Base-by-base conservation (phyloP, 163 green algal genomes). In the Scenedesmus sp. region DNA sequence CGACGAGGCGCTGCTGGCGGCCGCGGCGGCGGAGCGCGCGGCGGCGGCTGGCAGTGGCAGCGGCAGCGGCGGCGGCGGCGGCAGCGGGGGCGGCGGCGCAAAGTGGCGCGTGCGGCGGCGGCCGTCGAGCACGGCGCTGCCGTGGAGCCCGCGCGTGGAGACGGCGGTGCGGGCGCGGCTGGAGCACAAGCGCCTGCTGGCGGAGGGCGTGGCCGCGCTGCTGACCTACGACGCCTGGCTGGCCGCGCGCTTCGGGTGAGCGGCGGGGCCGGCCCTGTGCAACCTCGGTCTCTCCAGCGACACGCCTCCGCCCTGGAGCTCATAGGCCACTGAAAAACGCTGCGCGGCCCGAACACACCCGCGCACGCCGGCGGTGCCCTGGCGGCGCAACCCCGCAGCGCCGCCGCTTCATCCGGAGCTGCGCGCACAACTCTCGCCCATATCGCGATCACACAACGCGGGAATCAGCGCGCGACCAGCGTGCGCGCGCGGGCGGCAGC, bases 101-200 rank as follows among this genome's bases (percentile, higher is more conserved):
- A 47, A 47, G 17, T 13, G 51, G 24, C 33, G 63, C 11, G 48
- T 42, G 20, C 26, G 14, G 39, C 54, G 47, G 17, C 29, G 31
- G 72, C 47, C 28, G 80, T 69, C 24, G 56, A 26, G 29, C n/a
- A n/a, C n/a, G n/a, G n/a, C n/a, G 39, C 39, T 6, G 39, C 39
- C 39, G 39, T 20, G 34, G 62, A 22, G 36, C 39, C 4, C 31
- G 44, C 60, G 69, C 24, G 7, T 77, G 9, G 18, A 39, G 53
- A 77, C 63, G 11, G 83, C 83, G 17, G 57, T 87, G 24, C 44
- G 78, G 4, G 82, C 65, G 9, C 54, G 83, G 33, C 26, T 85
- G 45, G 83, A 87, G 60, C 72, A 83, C 50, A 87, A 87, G 72
- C 66, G 74, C 6, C 53, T 87, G 45, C 72, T 87, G 54, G 0